Evolutionary conservation across 352 stramenopile genomes (phyloP).

Genomic region (Globisporangium yorkense): DNA sequence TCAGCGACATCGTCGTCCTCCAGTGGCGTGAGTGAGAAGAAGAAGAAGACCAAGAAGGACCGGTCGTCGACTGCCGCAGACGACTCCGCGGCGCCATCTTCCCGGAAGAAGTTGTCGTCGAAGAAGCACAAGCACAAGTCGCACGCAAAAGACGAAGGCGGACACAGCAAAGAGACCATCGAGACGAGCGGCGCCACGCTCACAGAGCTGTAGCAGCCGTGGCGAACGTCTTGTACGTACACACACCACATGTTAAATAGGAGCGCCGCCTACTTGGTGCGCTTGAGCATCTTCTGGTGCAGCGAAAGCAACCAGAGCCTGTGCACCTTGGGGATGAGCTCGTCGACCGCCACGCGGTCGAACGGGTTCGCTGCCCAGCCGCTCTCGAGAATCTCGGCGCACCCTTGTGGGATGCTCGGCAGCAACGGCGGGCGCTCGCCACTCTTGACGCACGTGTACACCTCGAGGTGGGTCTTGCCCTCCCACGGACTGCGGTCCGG

Average conservation of each 20-base stretch:
- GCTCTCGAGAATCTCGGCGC: slow-evolving; percentile 63
- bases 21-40: slow-evolving; percentile 19
- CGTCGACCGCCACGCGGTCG: slow-evolving; percentile 67
- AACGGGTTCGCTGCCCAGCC: slow-evolving; percentile 65
- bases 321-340: slow-evolving; percentile 75
- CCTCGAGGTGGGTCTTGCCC: slow-evolving; percentile 65
- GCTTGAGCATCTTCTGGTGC: slow-evolving; percentile 68
- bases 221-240: background rate
- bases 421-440: slow-evolving; percentile 67
- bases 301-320: slow-evolving; percentile 71
- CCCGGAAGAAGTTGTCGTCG: slow-evolving; percentile 20
- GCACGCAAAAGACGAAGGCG: background rate
- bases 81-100: background rate
- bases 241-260: slow-evolving; percentile 3
- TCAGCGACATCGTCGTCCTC: slow-evolving; percentile 1
- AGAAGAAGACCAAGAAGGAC: slow-evolving; percentile 30
- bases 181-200: slow-evolving; percentile 1
- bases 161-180: slow-evolving; percentile 10
- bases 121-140: slow-evolving; percentile 12
- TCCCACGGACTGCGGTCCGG: slow-evolving; percentile 71
- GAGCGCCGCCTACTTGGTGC: slow-evolving; percentile 35
- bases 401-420: slow-evolving; percentile 62
- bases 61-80: background rate
- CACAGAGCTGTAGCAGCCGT: slow-evolving; percentile 10
- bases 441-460: slow-evolving; percentile 69